Evolutionary conservation across 805 yeast species (phyloP), one percentile per base, ranked within the genome.

Genomic region (Debaryomyces maramus): DNA sequence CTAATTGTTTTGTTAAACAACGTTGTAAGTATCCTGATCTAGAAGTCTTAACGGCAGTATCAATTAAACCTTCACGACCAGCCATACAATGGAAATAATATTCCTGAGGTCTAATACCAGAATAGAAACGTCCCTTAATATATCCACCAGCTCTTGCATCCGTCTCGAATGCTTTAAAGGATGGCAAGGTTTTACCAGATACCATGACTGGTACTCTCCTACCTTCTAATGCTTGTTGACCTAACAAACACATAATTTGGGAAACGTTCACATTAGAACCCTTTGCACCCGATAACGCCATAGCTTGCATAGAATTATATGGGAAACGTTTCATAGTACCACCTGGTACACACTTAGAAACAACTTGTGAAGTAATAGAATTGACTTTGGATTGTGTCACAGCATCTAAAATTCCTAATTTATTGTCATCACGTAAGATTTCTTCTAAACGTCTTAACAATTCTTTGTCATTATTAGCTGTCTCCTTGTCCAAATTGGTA

Each of bases 71-170:
- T 75, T 93, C 99, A 75, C 99, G 85, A 70, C 99, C 99, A 40
- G 99, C 99, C 99, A 93, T 93, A 75, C 98, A 93, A 72, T 93
- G 99, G 93, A 95, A 93, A 63, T 90, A 93, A 69, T 95, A 93
- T 66, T 93, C 99, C 69, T 93, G 99, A 4, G 99, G 99, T 63
- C 88, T 81, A 52, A 93, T 86, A 65, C 99, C 99, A 29, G 97
- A 88, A 64, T 88, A 95, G 81, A 93, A 93, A 54, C 99, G 85
- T 46, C 95, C 91, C 63, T 91, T 87, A 60, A 93, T 88, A 63
- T 88, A 93, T 40, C 99, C 99, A 75, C 99, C 99, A 18, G 99
- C 97, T 63, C 95, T 79, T 1, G 97, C 96, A 63, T 88, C 91
- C 11, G 99, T 93, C 61, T 95, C 99, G 59, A 80, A 91, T 1